Conservation (phyloP, 1,284 basidiomycete genomes). For the Fomes fomentarius region DNA sequence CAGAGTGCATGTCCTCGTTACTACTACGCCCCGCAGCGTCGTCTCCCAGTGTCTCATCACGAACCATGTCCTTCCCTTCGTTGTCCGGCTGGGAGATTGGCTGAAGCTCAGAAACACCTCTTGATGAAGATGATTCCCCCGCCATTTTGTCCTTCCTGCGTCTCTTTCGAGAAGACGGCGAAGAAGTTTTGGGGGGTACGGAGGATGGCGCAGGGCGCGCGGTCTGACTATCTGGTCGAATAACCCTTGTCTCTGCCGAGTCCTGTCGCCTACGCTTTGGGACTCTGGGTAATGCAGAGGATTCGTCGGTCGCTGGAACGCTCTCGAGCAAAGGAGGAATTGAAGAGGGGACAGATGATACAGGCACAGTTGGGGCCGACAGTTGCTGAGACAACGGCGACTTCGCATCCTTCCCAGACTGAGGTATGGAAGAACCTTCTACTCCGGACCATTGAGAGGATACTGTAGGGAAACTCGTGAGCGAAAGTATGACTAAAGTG, state of each 20-base stretch:
- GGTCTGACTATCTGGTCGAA: background rate
- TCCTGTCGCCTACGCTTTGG: conserved; percentile 20
- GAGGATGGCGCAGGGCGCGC: background rate
- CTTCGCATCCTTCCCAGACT: too few relatives aligned
- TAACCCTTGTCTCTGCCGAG: background rate
- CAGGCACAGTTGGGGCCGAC: background rate
- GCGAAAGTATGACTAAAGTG: too few relatives aligned
- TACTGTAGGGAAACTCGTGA: too few relatives aligned
- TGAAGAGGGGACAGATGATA: background rate
- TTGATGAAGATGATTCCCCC: background rate
- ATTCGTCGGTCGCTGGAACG: background rate
- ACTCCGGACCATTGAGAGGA: too few relatives aligned
- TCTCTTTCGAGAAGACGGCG: conserved; percentile 12
- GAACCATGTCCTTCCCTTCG: conserved; percentile 15
- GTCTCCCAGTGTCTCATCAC: background rate
- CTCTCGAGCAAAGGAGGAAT: background rate
- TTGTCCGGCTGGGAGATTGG: background rate
- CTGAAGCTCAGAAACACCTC: background rate
- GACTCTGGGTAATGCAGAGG: background rate
- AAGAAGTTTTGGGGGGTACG: background rate
- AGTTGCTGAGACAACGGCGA: background rate
- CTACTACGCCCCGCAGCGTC: background rate
- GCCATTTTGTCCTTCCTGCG: conserved; percentile 17
- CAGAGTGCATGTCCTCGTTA: background rate
- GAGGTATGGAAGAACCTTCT: too few relatives aligned